phyloP scores from a whole-genome alignment of 257 asterid genomes.

The Nicotiana attenuata region DNA sequence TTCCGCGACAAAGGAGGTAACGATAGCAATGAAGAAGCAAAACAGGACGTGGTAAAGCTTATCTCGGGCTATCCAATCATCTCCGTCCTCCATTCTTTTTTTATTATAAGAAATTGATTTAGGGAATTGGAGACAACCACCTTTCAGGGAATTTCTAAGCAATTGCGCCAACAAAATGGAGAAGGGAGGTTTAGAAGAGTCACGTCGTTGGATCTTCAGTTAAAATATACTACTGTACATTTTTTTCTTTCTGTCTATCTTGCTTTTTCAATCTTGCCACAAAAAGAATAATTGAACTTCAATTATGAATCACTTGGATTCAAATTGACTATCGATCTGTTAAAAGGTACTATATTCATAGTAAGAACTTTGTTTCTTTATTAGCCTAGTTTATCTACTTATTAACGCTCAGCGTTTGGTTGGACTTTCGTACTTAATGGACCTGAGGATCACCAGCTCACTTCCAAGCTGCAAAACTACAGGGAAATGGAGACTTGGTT shows the following conservation, averaged over 20 bases:
- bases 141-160: background rate
- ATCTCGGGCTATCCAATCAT: slow-evolving; percentile 72
- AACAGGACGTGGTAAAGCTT: slow-evolving; percentile 64
- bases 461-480: no score
- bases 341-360: no score
- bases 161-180: background rate
- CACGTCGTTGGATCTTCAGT: background rate
- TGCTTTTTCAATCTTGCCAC: no score
- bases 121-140: background rate
- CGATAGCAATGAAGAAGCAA: slow-evolving; percentile 56
- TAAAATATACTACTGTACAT: background rate
- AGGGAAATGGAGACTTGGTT: no score
- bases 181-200: background rate
- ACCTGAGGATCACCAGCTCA: no score
- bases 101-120: background rate
- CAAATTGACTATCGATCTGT: background rate
- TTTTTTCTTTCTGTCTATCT: no score
- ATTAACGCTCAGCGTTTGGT: no score
- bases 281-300: no score
- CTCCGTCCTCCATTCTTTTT: slow-evolving; percentile 59
- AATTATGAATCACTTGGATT: background rate
- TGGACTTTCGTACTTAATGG: no score
- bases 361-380: background rate
- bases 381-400: background rate
- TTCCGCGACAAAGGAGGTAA: slow-evolving; percentile 40